These are phyloP conservation scores for Neoscytalidium dimidiatum DNA, from an alignment of 2,329 filamentous ascomycete species.

Conservation along the genomic window DNA sequence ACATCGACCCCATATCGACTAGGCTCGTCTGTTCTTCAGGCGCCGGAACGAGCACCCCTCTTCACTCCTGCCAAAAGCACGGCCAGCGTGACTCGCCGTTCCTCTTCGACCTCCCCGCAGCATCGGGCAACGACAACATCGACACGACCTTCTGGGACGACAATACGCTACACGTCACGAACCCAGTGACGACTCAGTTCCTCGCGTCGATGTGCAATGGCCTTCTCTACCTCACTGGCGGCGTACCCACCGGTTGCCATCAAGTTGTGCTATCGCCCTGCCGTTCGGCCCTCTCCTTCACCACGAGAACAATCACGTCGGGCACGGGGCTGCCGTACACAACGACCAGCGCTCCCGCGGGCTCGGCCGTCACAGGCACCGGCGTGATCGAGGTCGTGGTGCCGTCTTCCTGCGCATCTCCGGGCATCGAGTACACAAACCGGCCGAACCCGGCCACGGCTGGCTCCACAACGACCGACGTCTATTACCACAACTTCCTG, in stretches of 20 bases:
- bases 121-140: background rate
- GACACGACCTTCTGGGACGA: background rate
- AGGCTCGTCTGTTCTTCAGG: background rate
- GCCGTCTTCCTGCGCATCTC: background rate
- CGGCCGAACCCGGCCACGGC: background rate
- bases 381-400: background rate
- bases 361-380: background rate
- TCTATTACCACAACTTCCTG: background rate
- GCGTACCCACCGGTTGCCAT: background rate
- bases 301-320: background rate
- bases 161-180: background rate
- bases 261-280: background rate
- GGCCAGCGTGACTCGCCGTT: background rate
- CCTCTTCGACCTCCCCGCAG: background rate
- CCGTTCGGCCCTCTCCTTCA: background rate
- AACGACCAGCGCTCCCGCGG: background rate
- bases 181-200: background rate
- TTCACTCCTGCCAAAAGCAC: background rate
- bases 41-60: background rate
- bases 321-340: background rate
- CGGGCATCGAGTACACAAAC: background rate
- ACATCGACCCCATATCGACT: background rate
- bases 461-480: background rate
- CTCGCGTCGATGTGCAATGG: background rate
- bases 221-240: background rate